Evolutionary conservation across 345 rosid genomes (phyloP), one percentile per base, ranked within the genome.

Genomic region (Brassica carinata): DNA sequence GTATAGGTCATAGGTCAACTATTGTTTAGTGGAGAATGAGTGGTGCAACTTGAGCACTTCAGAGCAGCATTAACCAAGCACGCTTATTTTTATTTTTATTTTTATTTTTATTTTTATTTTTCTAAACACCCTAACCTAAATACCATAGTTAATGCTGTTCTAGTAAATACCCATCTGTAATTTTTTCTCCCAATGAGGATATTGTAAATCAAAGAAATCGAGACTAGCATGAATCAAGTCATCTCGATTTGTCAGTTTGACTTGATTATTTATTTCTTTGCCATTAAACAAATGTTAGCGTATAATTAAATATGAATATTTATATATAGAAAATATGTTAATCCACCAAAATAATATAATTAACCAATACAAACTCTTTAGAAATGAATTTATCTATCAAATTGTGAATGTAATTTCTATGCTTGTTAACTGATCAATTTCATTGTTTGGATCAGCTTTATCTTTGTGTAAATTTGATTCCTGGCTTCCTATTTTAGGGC

Each of bases 11-110:
- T 61, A 62, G 27, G 68, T 73, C 77, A 62, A 62, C 68, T 27
- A 27, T n/a, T 73, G 77, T 73, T 43, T 43, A 15, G 69, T 73
- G 69, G 69, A 43, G 69, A 63, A 63, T 73, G 78, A 51, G 51
- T 31, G 71, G 64, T 64, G 33, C 77, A 74, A 45, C 43, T 74
- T 26, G 61, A 74, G 27, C 45, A 64, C 23, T 64, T 30, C 9
- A 26, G 26, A 23, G 26, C 26, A 23, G 26, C 26, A 2, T 23
- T 23, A 23, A 23, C 26, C 26, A 23, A 23, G 26, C 26, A 23
- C 26, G n/a, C 2, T 23, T 23, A 23, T 23, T 23, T 23, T 23
- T 23, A 23, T 23, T 23, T 23, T 23, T 23, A n/a, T n/a, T n/a
- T n/a, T n/a, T n/a, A n/a, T n/a, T n/a, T 23, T 23, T 23, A 23